A percentile compares a stretch with the other conserved stretches of the same genome.
Conservation (phyloP, 176 grass and related monocot species). For the barley (Hordeum vulgare) region MorexV3_pseudomolecules_assembly NC_058520.1:2405586-2406085, state of each 20-base stretch:
- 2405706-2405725: too few species aligned
- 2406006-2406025: background rate
- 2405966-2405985: background rate
- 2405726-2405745: too few species aligned
- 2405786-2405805: background rate
- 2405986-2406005: background rate
- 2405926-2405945: background rate
- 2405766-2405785: background rate
- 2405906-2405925: slow-evolving; percentile 12
- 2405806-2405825: background rate
- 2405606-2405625: too few species aligned
- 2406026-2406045: too few species aligned
- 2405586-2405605: too few species aligned
- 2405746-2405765: background rate
- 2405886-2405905: background rate
- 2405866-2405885: background rate
- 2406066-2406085: slow-evolving; percentile 12
- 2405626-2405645: too few species aligned
- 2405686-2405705: too few species aligned
- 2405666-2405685: too few species aligned
- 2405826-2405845: slow-evolving; percentile 11
- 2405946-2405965: background rate
- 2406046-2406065: background rate
- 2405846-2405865: slow-evolving; percentile 1
- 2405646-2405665: too few species aligned